Evolutionary conservation across 2,329 filamentous ascomycete species (phyloP).

Genomic region (Aspergillus neoniger): DNA sequence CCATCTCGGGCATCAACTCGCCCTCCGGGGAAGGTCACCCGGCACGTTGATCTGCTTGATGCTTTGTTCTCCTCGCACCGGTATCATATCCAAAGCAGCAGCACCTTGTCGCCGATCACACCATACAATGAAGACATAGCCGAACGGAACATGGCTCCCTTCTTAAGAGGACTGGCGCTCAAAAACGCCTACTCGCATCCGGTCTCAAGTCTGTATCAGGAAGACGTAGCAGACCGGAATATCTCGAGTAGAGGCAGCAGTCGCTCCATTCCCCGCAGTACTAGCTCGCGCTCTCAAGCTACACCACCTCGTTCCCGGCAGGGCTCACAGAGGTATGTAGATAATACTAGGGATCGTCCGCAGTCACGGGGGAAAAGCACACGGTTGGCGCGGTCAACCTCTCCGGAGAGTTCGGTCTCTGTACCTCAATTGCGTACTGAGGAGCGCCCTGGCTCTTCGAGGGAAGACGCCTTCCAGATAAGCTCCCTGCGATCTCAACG

Average conservation of each 20-base stretch:
- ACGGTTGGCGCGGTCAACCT: slow-evolving; percentile 13
- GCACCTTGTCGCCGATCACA: slow-evolving; percentile 32
- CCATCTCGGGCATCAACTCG: slow-evolving; percentile 28
- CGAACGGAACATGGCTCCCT: slow-evolving; percentile 44
- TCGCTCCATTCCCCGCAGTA: slow-evolving; percentile 24
- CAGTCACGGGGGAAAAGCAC: slow-evolving; percentile 13
- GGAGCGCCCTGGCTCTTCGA: background rate
- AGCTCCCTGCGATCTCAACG: slow-evolving; percentile 29
- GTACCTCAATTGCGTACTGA: slow-evolving; percentile 6
- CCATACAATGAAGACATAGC: slow-evolving; percentile 48
- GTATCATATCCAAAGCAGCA: slow-evolving; percentile 26
- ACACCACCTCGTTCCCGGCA: slow-evolving; percentile 18
- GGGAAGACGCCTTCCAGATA: background rate
- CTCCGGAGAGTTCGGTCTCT: slow-evolving; percentile 14
- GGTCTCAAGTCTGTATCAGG: slow-evolving; percentile 41
- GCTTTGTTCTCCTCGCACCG: slow-evolving; percentile 40
- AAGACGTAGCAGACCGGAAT: slow-evolving; percentile 47
- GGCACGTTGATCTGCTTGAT: slow-evolving; percentile 46
- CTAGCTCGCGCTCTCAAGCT: slow-evolving; percentile 22
- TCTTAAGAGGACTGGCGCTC: slow-evolving; percentile 30
- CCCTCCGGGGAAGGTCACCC: slow-evolving; percentile 25
- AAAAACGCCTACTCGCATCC: slow-evolving; percentile 34
- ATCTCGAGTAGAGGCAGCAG: slow-evolving; percentile 30
- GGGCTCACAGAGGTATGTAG: background rate
- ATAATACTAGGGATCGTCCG: background rate